Evolutionary conservation across 192 early-diverging fungal genomes (phyloP), one percentile per base, ranked within the genome.

Genomic region (Entrophospora sp.): DNA sequence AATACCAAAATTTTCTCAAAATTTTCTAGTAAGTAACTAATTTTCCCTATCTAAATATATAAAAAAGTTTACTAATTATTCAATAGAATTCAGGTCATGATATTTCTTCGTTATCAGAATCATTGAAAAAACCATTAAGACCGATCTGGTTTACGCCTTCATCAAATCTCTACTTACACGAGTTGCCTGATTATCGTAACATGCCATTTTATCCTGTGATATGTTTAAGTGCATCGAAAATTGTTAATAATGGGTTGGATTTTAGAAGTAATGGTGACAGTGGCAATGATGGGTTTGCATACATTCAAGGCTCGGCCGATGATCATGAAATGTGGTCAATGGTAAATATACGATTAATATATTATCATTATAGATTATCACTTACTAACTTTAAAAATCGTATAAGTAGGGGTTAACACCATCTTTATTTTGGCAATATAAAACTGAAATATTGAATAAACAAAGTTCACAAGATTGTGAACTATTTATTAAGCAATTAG

Each of bases 231-330:
- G 93, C 91, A 0, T 93, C 91, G 12, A 71, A 78, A 59, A 73
- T 80, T 2, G 75, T 80, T 5, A 68, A 64, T n/a, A 77, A 77
- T 13, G 76, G 77, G 20, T 51, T 78, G 38, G 79, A 78, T 20
- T 58, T 73, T 14, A 58, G 70, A 22, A 60, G 73, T 24, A n/a
- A n/a, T n/a, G n/a, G n/a, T n/a, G n/a, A n/a, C n/a, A n/a, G n/a
- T n/a, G n/a, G n/a, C n/a, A n/a, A n/a, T n/a, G n/a, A n/a, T n/a
- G 83, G 83, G 5, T 94, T 84, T 57, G 58, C 77, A 12, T 96
- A 96, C 65, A 85, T 96, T 7, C 93, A 96, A 76, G 93, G 93
- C 8, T 85, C 91, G 1, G 93, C 83, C 0, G 93, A 96, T 72
- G 93, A 96, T 69, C 85, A 92, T 36, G 93, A 96, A 62, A 72